phyloP scores from a whole-genome alignment of 140 eudicot genomes.

The Anethum foeniculum region DNA sequence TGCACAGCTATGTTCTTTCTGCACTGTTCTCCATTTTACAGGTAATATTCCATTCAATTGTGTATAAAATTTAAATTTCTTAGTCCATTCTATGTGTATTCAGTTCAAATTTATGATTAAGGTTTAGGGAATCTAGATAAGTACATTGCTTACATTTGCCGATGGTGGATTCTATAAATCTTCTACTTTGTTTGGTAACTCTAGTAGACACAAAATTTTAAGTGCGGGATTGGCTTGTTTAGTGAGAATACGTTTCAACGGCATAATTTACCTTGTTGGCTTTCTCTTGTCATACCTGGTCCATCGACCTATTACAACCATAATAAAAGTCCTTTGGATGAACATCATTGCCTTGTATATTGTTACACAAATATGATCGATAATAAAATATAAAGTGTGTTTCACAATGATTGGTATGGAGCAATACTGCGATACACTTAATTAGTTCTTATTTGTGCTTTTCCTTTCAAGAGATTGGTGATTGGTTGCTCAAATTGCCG shows the following conservation, averaged over 20 bases:
- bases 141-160: neutral
- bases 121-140: neutral
- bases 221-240: neutral
- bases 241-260: neutral
- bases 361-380: neutral
- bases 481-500: neutral
- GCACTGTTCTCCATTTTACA: slow-evolving; percentile 81
- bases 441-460: neutral
- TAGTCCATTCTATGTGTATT: neutral
- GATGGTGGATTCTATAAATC: neutral
- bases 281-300: neutral
- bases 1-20: slow-evolving; percentile 86
- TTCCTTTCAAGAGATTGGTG: neutral
- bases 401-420: neutral
- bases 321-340: neutral
- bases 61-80: neutral
- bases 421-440: neutral
- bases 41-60: slow-evolving; percentile 33
- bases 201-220: neutral
- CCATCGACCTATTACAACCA: neutral
- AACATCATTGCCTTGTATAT: neutral
- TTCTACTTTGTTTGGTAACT: neutral
- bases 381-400: neutral
- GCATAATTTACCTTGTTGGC: neutral
- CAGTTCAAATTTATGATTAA: too few species aligned